Conservation (phyloP, 345 rosid genomes). For the Melaleuca quinquenervia region DNA sequence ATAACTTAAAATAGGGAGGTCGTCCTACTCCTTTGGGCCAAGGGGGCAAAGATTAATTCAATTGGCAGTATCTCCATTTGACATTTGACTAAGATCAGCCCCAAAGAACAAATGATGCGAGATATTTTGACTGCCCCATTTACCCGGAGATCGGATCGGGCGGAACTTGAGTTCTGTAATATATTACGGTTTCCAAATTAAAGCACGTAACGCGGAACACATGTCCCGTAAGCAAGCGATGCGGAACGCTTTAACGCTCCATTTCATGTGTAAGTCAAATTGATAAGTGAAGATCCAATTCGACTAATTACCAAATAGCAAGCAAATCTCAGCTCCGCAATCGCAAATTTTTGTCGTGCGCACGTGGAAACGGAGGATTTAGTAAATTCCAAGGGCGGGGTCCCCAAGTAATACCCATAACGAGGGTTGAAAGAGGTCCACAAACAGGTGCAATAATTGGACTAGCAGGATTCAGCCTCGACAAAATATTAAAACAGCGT, state of each 20-base stretch:
- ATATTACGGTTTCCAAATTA: too few relatives aligned
- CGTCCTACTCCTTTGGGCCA: neutral
- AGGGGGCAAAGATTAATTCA: neutral
- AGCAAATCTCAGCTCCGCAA: neutral
- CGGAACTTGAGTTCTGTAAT: rapidly evolving
- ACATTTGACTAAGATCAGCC: neutral
- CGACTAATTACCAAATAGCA: neutral
- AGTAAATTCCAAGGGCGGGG: neutral
- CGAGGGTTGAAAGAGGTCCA: neutral
- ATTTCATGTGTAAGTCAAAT: neutral
- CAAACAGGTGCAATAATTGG: neutral
- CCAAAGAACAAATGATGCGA: neutral
- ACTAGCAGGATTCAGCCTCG: neutral
- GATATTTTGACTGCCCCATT: neutral
- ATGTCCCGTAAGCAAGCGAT: neutral
- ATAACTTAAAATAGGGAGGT: neutral
- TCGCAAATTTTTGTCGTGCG: neutral
- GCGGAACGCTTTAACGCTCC: neutral
- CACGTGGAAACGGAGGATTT: neutral
- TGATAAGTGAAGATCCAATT: neutral
- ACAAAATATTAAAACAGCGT: neutral
- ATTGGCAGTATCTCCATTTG: neutral
- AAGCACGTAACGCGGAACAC: neutral
- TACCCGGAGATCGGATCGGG: neutral
- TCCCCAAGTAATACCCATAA: neutral